These are phyloP conservation scores for Aspergillus cavernicola DNA, from an alignment of 495 filamentous ascomycete species.

Conservation along the genomic window DNA sequence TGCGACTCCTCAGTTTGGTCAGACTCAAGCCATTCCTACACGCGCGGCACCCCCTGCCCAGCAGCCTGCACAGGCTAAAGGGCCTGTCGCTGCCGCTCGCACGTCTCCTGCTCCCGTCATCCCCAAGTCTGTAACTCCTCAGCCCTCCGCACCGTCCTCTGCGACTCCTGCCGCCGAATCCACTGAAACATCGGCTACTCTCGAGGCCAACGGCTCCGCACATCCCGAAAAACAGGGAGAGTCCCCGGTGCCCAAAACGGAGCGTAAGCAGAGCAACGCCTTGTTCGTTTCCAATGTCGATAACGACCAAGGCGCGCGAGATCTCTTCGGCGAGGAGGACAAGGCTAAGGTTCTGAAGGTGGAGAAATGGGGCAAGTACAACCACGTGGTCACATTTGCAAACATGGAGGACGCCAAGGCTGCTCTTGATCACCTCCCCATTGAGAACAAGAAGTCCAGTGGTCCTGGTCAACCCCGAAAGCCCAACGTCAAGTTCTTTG, in stretches of 20 bases:
- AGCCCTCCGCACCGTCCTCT: conserved; percentile 36
- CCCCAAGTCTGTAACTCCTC: conserved; percentile 55
- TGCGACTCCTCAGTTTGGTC: conserved; percentile 42
- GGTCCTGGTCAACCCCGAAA: conserved; percentile 61
- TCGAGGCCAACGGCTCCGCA: conserved; percentile 36
- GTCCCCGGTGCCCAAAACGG: conserved; percentile 35
- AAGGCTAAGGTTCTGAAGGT: conserved; percentile 71
- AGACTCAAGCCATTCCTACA: conserved; percentile 30
- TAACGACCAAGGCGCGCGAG: conserved; percentile 70
- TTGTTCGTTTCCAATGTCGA: conserved; percentile 81
- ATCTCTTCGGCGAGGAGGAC: conserved; percentile 78
- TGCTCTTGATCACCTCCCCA: conserved; percentile 66
- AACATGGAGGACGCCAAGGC: conserved; percentile 71
- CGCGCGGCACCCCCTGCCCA: conserved; percentile 31
- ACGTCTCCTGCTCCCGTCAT: conserved; percentile 50
- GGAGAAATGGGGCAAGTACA: conserved; percentile 69
- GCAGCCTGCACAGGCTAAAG: conserved; percentile 36
- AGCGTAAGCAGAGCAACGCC: conserved; percentile 62
- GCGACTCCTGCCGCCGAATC: conserved; percentile 18
- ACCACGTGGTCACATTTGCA: conserved; percentile 78
- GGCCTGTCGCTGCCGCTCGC: conserved; percentile 30
- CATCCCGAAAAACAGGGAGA: conserved; percentile 38
- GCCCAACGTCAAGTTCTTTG: conserved; percentile 77
- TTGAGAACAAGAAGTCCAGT: conserved; percentile 65
- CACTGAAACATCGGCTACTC: conserved; percentile 29